phyloP scores from a whole-genome alignment of 495 filamentous ascomycete species.

The Neurospora tetrasperma region DNA sequence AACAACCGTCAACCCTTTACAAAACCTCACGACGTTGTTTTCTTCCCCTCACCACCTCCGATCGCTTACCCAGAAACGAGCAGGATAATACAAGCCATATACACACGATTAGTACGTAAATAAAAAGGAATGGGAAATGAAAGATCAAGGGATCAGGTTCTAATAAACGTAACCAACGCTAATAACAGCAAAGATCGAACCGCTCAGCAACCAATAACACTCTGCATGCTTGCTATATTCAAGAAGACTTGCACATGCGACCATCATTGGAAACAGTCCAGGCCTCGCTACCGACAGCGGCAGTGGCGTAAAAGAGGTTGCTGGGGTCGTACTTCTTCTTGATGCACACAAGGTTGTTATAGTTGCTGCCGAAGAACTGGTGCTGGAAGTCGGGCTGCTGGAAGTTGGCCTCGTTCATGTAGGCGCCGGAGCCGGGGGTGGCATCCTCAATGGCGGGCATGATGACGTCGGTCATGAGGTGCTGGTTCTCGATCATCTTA shows the following conservation, averaged over 20 bases:
- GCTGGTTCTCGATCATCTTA: slow-evolving; percentile 15
- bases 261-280: slow-evolving; percentile 18
- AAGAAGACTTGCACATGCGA: slow-evolving; percentile 18
- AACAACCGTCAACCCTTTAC: background rate
- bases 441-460: slow-evolving; percentile 24
- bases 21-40: background rate
- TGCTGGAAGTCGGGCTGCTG: slow-evolving; percentile 40
- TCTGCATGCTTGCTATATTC: background rate
- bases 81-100: background rate
- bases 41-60: background rate
- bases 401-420: slow-evolving; percentile 41
- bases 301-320: slow-evolving; percentile 39
- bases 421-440: slow-evolving; percentile 30
- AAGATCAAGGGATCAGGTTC: background rate
- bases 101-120: background rate
- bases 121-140: background rate
- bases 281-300: slow-evolving; percentile 35
- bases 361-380: slow-evolving; percentile 43
- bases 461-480: slow-evolving; percentile 23
- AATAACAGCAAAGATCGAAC: background rate
- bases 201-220: background rate
- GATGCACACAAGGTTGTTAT: slow-evolving; percentile 29
- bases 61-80: background rate
- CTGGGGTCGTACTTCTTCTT: slow-evolving; percentile 46
- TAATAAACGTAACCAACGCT: background rate